Conservation (phyloP, 2,329 filamentous ascomycete genomes). For the Bipolaris oryzae region DNA sequence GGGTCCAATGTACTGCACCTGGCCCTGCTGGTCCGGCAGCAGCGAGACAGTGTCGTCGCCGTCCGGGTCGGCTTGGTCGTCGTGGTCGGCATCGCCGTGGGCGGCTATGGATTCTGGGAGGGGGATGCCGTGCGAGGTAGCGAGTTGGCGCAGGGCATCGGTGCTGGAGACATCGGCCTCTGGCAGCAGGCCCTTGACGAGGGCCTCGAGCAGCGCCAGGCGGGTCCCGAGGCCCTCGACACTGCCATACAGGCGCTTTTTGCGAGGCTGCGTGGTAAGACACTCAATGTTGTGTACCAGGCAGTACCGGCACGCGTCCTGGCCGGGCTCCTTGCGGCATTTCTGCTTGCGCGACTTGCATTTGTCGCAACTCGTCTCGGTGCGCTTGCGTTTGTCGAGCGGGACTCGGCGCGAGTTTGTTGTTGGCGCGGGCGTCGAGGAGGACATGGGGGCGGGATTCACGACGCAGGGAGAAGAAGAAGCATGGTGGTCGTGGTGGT, state of each 20-base stretch:
- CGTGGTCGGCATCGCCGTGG: constrained; percentile 23
- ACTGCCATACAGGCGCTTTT: constrained; percentile 53
- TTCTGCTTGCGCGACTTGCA: constrained; percentile 57
- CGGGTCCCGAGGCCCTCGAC: constrained; percentile 52
- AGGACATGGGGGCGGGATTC: constrained; percentile 14
- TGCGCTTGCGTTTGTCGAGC: constrained; percentile 53
- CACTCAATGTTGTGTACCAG: constrained; percentile 50
- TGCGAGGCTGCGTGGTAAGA: constrained; percentile 53
- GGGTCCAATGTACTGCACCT: constrained; percentile 54
- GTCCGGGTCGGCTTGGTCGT: constrained; percentile 30
- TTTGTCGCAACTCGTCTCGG: constrained; percentile 55
- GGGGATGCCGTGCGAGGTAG: constrained; percentile 48
- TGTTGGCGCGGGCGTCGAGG: constrained; percentile 15
- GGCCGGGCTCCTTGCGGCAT: constrained; percentile 49
- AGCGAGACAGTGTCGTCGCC: constrained; percentile 45
- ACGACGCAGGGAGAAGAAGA: constrained; percentile 13
- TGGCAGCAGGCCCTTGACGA: constrained; percentile 53
- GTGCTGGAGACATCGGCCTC: constrained; percentile 52
- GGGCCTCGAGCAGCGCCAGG: constrained; percentile 51
- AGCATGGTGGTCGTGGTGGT: constrained; percentile 10
- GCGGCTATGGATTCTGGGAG: constrained; percentile 39
- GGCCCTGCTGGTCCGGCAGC: constrained; percentile 53
- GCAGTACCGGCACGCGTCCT: constrained; percentile 53
- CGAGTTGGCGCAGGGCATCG: constrained; percentile 51
- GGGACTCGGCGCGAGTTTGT: constrained; percentile 48